Conservation (phyloP, 2,329 filamentous ascomycete genomes). For the Diaporthe eres region DNA sequence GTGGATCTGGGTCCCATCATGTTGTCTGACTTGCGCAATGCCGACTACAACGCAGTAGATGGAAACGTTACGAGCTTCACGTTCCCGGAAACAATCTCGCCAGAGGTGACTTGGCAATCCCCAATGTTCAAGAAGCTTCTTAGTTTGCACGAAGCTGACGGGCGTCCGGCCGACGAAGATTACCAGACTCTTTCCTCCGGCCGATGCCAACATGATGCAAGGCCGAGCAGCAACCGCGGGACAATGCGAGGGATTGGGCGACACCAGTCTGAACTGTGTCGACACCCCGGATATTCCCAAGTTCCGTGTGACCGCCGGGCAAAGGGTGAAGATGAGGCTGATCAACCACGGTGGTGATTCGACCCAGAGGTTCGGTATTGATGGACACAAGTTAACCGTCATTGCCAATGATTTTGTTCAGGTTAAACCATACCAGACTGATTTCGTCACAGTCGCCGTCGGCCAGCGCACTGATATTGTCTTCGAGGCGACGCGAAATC, state of each 20-base stretch:
- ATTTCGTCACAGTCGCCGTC: conserved; percentile 3
- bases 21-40: conserved; percentile 8
- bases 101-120: background rate
- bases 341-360: conserved; percentile 7
- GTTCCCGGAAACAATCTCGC: conserved; percentile 1
- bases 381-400: background rate
- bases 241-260: background rate
- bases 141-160: background rate
- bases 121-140: background rate
- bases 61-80: background rate
- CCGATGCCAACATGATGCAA: conserved; percentile 11
- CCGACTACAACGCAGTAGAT: background rate
- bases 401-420: background rate
- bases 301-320: background rate
- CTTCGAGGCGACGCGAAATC: background rate
- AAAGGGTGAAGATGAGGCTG: conserved; percentile 6
- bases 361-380: conserved; percentile 11
- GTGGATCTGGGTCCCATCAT: background rate
- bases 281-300: background rate
- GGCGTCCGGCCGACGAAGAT: background rate
- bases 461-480: background rate
- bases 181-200: conserved; percentile 1
- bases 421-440: background rate
- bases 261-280: background rate
- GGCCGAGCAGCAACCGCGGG: background rate